Evolutionary conservation across 2,329 filamentous ascomycete genomes (phyloP), one percentile per base, ranked within the genome.

Genomic region (Parasarocladium wereldwijsianum): DNA sequence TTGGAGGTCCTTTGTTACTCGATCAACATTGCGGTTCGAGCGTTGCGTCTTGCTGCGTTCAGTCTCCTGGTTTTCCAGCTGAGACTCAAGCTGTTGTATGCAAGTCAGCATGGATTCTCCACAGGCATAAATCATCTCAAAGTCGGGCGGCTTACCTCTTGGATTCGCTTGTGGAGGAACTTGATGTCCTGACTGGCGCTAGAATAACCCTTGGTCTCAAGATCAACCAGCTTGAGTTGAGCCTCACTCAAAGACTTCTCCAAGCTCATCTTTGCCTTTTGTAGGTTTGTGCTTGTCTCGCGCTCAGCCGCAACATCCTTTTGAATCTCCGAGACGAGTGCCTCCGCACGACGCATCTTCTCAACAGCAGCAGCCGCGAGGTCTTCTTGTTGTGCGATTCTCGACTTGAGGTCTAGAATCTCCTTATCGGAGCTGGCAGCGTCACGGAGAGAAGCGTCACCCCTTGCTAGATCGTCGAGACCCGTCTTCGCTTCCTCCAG

Each of bases 171-270:
- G 55, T 94, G 82, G 45, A 96, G 57, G 60, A 94, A 96, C 46
- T 90, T 80, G 41, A 96, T 83, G 54, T 96, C 87, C 45, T 93
- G 84, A 51, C 86, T 93, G 15, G 82, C 82, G 40, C 78, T 92
- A 13, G 86, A 90, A 57, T 93, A 96, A 31, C 86, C 85, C 62
- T 96, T 96, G 24, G 90, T 96, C 59, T 98, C 87, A 7, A 96
- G 66, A 49, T 96, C 90, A 31, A 98, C 78, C 33, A 93, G 72
- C 46, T 76, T 76, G 31, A 96, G 70, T 54, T 96, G 87, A 16
- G 87, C 66, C 51, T 98, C 87, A 51, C 86, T 93, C 29, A 93
- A 63, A 32, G 70, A 73, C 62, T 93, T 94, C 59, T 96, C 90
- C 24, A 98, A 61, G 1, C 69, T 69, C 3, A 81, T 82, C 59